phyloP scores from a whole-genome alignment of 176 grass and related monocot genomes.

The Cymbopogon citratus region DNA sequence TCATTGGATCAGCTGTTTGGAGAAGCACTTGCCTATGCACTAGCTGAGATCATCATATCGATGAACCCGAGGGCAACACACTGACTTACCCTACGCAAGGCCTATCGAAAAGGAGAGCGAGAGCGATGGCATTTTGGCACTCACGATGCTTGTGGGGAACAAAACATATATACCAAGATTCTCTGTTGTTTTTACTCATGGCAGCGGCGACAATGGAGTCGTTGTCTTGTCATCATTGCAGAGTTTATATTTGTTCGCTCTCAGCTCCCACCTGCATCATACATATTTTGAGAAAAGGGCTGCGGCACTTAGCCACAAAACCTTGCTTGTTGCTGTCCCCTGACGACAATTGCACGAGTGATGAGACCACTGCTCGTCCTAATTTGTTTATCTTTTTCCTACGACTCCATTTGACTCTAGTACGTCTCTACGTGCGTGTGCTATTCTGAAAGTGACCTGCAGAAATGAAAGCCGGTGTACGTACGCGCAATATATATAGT shows the following conservation, averaged over 20 bases:
- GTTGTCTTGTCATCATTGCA: conserved; percentile 23
- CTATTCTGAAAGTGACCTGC: conserved; percentile 21
- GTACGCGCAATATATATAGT: conserved; percentile 16
- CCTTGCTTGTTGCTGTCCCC: conserved; percentile 16
- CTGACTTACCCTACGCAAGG: conserved; percentile 12
- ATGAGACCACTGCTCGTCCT: conserved; percentile 15
- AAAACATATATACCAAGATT: conserved; percentile 40
- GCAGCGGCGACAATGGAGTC: conserved; percentile 22
- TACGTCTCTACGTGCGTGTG: conserved; percentile 10
- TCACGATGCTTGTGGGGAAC: conserved; percentile 41
- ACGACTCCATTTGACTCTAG: neutral
- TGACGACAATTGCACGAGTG: neutral
- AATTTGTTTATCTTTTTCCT: neutral
- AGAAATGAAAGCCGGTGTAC: neutral
- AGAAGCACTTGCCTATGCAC: neutral
- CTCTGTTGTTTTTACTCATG: conserved; percentile 9
- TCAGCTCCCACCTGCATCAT: neutral
- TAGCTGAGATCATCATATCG: neutral
- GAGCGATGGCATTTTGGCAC: conserved; percentile 28
- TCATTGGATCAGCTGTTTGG: conserved; percentile 4
- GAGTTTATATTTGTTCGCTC: neutral
- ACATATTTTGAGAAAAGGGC: neutral
- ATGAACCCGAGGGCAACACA: conserved; percentile 23
- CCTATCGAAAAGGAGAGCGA: conserved; percentile 11
- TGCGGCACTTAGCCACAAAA: neutral